phyloP scores from a whole-genome alignment of 768 basidiomycete genomes.

The Hortiboletus campestris region DNA sequence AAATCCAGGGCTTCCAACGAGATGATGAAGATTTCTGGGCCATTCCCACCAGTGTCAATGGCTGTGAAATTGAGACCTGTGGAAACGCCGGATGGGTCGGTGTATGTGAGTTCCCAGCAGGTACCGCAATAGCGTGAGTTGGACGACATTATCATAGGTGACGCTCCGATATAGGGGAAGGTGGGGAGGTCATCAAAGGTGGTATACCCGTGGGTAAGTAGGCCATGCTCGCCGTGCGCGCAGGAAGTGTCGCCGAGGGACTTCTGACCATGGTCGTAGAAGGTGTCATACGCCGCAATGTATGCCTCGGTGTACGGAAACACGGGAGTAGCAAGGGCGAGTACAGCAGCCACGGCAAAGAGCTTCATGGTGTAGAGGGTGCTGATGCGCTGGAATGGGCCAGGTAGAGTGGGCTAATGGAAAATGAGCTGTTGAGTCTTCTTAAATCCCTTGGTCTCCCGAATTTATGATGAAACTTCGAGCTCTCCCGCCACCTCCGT shows the following conservation, averaged over 20 bases:
- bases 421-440: neutral
- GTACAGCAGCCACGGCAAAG: neutral
- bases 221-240: constrained; percentile 47
- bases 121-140: constrained; percentile 54
- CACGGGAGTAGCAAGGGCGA: constrained; percentile 10
- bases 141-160: constrained; percentile 47
- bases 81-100: constrained; percentile 22
- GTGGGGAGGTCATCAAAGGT: neutral
- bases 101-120: constrained; percentile 59
- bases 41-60: constrained; percentile 47
- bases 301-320: constrained; percentile 3
- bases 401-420: neutral
- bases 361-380: constrained; percentile 7
- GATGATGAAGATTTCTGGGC: constrained; percentile 31
- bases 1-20: constrained; percentile 35
- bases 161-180: constrained; percentile 51
- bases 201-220: neutral
- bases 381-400: neutral
- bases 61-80: constrained; percentile 48
- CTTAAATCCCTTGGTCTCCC: constrained; percentile 1
- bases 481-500: neutral
- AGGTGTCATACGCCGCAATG: constrained; percentile 43
- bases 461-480: neutral
- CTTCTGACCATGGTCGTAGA: constrained; percentile 44
- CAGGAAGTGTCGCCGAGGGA: constrained; percentile 47